Evolutionary conservation across 2,329 filamentous ascomycete species (phyloP).

Genomic region (Cladophialophora psammophila): DNA sequence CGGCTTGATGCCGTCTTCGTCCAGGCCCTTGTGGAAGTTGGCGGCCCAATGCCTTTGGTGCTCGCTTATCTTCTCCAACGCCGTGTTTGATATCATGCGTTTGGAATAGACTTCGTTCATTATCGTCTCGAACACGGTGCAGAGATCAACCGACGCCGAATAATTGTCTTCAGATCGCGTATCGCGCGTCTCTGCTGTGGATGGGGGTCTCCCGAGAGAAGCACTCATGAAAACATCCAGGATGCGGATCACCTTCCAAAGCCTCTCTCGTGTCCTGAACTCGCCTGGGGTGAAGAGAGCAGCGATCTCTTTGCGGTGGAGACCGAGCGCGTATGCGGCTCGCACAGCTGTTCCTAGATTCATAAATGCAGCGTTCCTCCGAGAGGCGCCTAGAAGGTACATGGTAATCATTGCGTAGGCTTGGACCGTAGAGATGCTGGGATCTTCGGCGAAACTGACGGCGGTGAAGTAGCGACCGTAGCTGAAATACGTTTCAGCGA

Average conservation of each 20-base stretch:
- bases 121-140: constrained; percentile 49
- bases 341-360: constrained; percentile 49
- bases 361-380: constrained; percentile 50
- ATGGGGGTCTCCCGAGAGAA: constrained; percentile 30
- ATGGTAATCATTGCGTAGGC: constrained; percentile 48
- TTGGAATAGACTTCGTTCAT: constrained; percentile 51
- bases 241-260: constrained; percentile 35
- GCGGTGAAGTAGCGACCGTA: constrained; percentile 48
- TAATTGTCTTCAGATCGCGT: constrained; percentile 37
- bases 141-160: constrained; percentile 46
- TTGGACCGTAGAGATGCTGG: constrained; percentile 53
- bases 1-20: constrained; percentile 30
- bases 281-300: constrained; percentile 54
- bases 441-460: constrained; percentile 48
- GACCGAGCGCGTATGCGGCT: constrained; percentile 59
- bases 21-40: constrained; percentile 30
- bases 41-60: constrained; percentile 50
- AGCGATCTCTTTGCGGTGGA: constrained; percentile 60
- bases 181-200: constrained; percentile 34
- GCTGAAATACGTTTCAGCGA: constrained; percentile 47
- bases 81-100: constrained; percentile 48
- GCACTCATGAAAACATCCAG: constrained; percentile 37
- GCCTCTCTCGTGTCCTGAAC: constrained; percentile 49
- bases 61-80: constrained; percentile 49
- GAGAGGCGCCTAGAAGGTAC: constrained; percentile 48